Conservation (phyloP, 2,329 filamentous ascomycete genomes). For the Diaporthe aspalathi region DNA sequence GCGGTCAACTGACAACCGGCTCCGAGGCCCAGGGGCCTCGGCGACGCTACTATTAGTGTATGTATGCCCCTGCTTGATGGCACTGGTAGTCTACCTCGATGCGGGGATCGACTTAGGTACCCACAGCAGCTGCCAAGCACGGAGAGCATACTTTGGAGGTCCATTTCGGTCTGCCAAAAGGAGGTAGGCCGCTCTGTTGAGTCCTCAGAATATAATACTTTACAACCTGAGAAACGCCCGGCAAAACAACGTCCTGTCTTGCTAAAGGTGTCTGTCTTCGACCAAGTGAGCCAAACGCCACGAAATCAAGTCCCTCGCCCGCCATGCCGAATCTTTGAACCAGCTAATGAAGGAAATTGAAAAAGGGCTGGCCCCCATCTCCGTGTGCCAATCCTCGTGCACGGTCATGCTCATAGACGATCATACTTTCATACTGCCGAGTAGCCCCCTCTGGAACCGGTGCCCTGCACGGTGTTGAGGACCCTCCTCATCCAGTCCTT, state of each 20-base stretch:
- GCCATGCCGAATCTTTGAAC: constrained; percentile 31
- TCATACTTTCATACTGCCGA: constrained; percentile 76
- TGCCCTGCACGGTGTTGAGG: constrained; percentile 84
- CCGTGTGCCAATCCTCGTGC: background rate
- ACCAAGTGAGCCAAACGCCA: constrained; percentile 21
- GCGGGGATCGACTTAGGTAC: too few species aligned
- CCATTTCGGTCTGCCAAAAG: background rate
- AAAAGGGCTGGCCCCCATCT: background rate
- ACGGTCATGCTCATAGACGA: background rate
- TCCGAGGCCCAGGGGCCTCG: background rate
- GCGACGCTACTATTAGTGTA: background rate
- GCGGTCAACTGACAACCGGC: constrained; percentile 13
- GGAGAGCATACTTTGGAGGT: background rate
- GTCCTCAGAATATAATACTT: background rate
- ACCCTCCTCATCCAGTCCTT: constrained; percentile 88
- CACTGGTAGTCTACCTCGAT: too few species aligned
- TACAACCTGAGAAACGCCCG: background rate
- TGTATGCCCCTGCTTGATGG: too few species aligned
- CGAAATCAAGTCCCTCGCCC: constrained; percentile 30
- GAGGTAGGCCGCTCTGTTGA: background rate
- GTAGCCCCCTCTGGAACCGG: constrained; percentile 89
- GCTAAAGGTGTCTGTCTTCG: constrained; percentile 9
- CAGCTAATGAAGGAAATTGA: background rate
- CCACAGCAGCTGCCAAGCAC: background rate
- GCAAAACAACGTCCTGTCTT: constrained; percentile 2